Conservation (phyloP, 2,329 filamentous ascomycete species). For the Acrocalymma vagum region DNA sequence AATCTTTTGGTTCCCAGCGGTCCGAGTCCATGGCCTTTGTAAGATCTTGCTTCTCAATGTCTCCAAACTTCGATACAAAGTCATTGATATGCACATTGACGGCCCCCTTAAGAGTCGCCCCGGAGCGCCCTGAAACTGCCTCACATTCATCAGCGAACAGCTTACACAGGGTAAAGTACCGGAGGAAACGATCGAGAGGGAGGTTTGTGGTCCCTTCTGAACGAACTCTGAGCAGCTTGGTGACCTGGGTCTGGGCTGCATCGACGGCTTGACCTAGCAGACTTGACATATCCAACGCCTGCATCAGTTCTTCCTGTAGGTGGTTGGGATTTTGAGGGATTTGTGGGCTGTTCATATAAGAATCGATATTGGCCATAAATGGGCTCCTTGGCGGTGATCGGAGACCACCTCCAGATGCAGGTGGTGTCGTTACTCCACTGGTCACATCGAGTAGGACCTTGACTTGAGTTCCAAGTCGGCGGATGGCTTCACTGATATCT, state of each 20-base stretch:
- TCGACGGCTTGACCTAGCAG: constrained; percentile 83
- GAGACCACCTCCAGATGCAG: constrained; percentile 46
- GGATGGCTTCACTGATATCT: constrained; percentile 83
- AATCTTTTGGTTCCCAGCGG: constrained; percentile 81
- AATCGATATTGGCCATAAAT: constrained; percentile 52
- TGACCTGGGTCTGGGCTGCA: constrained; percentile 75
- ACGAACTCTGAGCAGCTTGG: constrained; percentile 79
- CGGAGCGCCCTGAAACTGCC: constrained; percentile 80
- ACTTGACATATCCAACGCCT: constrained; percentile 78
- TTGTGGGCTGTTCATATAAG: constrained; percentile 38
- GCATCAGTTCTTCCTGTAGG: constrained; percentile 77
- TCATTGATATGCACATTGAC: constrained; percentile 85
- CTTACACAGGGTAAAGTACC: constrained; percentile 83
- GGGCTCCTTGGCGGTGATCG: constrained; percentile 60
- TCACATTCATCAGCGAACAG: constrained; percentile 89
- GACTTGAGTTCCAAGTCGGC: constrained; percentile 86
- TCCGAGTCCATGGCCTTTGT: constrained; percentile 82
- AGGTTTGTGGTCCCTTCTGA: constrained; percentile 76
- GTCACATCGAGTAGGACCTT: constrained; percentile 96
- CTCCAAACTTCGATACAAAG: constrained; percentile 76
- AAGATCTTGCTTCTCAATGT: constrained; percentile 76
- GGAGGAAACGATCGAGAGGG: constrained; percentile 74
- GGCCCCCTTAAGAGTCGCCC: constrained; percentile 77
- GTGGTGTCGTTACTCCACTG: constrained; percentile 69
- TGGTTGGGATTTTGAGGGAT: constrained; percentile 28